phyloP scores from a whole-genome alignment of 176 grass and related monocot species.

The Lolium rigidum region DNA sequence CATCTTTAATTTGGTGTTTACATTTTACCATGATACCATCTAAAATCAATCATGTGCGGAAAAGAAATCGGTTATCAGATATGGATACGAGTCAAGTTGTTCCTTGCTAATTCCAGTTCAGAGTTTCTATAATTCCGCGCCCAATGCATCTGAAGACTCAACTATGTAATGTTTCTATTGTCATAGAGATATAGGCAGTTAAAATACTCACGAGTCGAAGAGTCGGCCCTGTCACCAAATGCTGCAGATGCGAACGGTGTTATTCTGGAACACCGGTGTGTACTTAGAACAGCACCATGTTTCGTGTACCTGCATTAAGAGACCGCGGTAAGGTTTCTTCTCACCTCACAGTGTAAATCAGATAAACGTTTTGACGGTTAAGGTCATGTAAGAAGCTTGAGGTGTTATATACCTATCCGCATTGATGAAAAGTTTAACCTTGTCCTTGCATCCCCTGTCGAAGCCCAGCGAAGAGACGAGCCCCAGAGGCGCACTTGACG shows the following conservation, averaged over 20 bases:
- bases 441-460: slow-evolving; percentile 40
- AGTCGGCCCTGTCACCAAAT: slow-evolving; percentile 59
- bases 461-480: slow-evolving; percentile 58
- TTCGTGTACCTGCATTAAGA: slow-evolving; percentile 47
- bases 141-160: slow-evolving; percentile 28
- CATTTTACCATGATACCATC: slow-evolving; percentile 13
- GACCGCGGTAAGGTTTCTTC: slow-evolving; percentile 23
- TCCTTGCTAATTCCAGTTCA: too few relatives aligned
- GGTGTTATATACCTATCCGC: slow-evolving; percentile 47
- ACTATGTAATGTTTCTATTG: too few relatives aligned
- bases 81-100: too few relatives aligned
- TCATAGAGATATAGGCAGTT: too few relatives aligned
- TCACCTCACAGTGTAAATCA: slow-evolving; percentile 5
- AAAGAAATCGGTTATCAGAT: too few relatives aligned
- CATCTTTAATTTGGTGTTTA: too few relatives aligned
- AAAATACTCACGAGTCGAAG: slow-evolving; percentile 67
- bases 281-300: slow-evolving; percentile 15
- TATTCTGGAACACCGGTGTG: slow-evolving; percentile 43
- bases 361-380: not conserved
- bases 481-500: slow-evolving; percentile 33
- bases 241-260: slow-evolving; percentile 53
- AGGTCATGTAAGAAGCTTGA: slow-evolving; percentile 31
- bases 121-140: slow-evolving; percentile 17
- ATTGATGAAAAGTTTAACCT: slow-evolving; percentile 43
- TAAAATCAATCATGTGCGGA: slow-evolving; percentile 16